Evolutionary conservation across 192 early-diverging fungal genomes (phyloP).

Genomic region (Coemansia sp.): DNA sequence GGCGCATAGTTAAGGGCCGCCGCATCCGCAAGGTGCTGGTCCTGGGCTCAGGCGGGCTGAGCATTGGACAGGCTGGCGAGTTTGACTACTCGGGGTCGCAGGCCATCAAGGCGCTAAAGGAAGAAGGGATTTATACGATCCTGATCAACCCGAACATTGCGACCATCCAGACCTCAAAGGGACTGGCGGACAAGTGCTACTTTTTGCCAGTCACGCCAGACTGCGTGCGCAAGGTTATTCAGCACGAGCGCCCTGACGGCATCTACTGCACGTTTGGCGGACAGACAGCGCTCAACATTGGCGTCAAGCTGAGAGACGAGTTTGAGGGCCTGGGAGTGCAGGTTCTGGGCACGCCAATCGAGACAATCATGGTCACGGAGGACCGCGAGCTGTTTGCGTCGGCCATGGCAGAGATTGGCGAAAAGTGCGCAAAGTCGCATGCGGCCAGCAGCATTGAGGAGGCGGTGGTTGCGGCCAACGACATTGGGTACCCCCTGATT

Average conservation of each 20-base stretch:
- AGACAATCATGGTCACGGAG: constrained; percentile 94
- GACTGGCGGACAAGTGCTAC: constrained; percentile 95
- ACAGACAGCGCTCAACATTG: constrained; percentile 96
- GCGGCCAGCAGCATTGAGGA: constrained; percentile 80
- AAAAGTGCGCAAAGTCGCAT: constrained; percentile 85
- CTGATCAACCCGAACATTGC: constrained; percentile 99
- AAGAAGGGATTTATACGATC: constrained; percentile 95
- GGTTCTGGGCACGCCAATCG: constrained; percentile 92
- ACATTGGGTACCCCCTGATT: constrained; percentile 94
- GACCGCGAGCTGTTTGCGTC: constrained; percentile 93
- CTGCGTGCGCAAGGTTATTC: constrained; percentile 91
- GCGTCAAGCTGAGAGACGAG: constrained; percentile 83
- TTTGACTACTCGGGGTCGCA: constrained; percentile 97
- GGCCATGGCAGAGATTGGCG: constrained; percentile 80
- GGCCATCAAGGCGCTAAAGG: constrained; percentile 98
- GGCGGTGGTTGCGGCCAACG: constrained; percentile 76
- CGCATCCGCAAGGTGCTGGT: constrained; percentile 89
- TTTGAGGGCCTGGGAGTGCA: constrained; percentile 85
- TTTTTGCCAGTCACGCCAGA: constrained; percentile 95
- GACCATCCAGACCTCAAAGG: constrained; percentile 97
- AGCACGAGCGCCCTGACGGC: constrained; percentile 94
- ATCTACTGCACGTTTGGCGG: constrained; percentile 99
- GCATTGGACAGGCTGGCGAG: constrained; percentile 98
- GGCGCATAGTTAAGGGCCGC: constrained; percentile 55
- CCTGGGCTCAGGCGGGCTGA: constrained; percentile 93